Conservation (phyloP, 2,329 filamentous ascomycete genomes). For the Hypoxylon sp. region DNA sequence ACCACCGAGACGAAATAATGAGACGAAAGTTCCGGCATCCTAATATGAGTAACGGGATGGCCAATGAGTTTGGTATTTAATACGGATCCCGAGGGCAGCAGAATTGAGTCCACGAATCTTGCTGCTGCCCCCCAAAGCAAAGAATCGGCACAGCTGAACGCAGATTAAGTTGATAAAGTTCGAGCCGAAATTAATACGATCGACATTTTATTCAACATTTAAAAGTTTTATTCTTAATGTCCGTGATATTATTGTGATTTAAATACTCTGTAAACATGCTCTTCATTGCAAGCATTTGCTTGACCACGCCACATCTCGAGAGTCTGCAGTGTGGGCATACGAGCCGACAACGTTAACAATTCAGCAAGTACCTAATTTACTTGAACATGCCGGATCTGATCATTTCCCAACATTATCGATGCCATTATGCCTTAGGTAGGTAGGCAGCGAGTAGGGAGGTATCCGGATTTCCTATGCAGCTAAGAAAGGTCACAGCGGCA, state of each 20-base stretch:
- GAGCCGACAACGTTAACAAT: conserved; percentile 15
- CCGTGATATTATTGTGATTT: conserved; percentile 2
- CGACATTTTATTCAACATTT: conserved; percentile 9
- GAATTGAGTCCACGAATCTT: conserved; percentile 22
- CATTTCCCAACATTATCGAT: conserved; percentile 12
- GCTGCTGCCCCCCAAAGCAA: conserved; percentile 18
- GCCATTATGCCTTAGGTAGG: not conserved
- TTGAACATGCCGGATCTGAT: conserved; percentile 1
- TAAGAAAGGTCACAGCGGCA: conserved; percentile 26
- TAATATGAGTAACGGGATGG: conserved; percentile 22
- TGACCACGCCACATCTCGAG: conserved; percentile 17
- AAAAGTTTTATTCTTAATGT: conserved; percentile 2
- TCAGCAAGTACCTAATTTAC: conserved; percentile 11
- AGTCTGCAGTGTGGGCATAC: conserved; percentile 7
- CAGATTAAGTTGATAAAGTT: conserved; percentile 44
- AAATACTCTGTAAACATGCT: conserved; percentile 10
- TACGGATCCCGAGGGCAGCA: conserved; percentile 32
- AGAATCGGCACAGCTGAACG: conserved; percentile 38
- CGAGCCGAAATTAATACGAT: conserved; percentile 41
- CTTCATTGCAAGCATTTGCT: not conserved
- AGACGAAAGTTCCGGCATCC: conserved; percentile 26
- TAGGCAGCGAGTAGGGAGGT: conserved; percentile 1
- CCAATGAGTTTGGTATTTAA: conserved; percentile 42
- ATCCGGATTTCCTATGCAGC: conserved; percentile 19
- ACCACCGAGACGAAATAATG: conserved; percentile 46